A percentile compares a stretch with the other conserved stretches of the same genome.
These are phyloP conservation scores for Aspergillus saccharolyticus DNA, from an alignment of 495 filamentous ascomycete genomes.

Conservation along the genomic window DNA sequence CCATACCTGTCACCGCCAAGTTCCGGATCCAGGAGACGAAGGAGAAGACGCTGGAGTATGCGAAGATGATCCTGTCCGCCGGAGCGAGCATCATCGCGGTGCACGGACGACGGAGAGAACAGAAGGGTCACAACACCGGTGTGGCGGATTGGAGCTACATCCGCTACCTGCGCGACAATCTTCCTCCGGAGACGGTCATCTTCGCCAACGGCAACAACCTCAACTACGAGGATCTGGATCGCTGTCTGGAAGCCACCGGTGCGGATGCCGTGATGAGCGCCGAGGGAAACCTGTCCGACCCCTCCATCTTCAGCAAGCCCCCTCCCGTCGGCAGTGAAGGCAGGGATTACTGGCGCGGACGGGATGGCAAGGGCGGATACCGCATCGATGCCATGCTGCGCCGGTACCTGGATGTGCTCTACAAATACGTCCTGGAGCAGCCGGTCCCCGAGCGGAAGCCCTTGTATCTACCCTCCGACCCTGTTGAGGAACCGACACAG, in stretches of 20 bases:
- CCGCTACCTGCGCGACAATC: slow-evolving; percentile 71
- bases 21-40: slow-evolving; percentile 84
- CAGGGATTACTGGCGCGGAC: slow-evolving; percentile 78
- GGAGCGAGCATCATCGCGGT: slow-evolving; percentile 91
- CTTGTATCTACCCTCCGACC: slow-evolving; percentile 69
- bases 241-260: slow-evolving; percentile 77
- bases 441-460: slow-evolving; percentile 59
- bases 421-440: slow-evolving; percentile 62
- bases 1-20: slow-evolving; percentile 88
- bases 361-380: slow-evolving; percentile 78
- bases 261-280: slow-evolving; percentile 94
- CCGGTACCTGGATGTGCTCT: slow-evolving; percentile 84
- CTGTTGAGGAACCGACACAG: slow-evolving; percentile 33
- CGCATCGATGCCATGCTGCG: slow-evolving; percentile 82
- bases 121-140: slow-evolving; percentile 94
- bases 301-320: slow-evolving; percentile 71
- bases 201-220: slow-evolving; percentile 97
- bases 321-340: slow-evolving; percentile 59
- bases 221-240: slow-evolving; percentile 70
- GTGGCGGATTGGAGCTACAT: slow-evolving; percentile 87
- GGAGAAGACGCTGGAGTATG: slow-evolving; percentile 84
- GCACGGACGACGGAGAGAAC: slow-evolving; percentile 82
- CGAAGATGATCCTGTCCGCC: slow-evolving; percentile 77
- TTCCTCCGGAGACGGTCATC: slow-evolving; percentile 83
- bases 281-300: slow-evolving; percentile 89